Evolutionary conservation across 2,329 filamentous ascomycete species (phyloP), one percentile per base, ranked within the genome.

Genomic region (Curvularia hawaiiensis): DNA sequence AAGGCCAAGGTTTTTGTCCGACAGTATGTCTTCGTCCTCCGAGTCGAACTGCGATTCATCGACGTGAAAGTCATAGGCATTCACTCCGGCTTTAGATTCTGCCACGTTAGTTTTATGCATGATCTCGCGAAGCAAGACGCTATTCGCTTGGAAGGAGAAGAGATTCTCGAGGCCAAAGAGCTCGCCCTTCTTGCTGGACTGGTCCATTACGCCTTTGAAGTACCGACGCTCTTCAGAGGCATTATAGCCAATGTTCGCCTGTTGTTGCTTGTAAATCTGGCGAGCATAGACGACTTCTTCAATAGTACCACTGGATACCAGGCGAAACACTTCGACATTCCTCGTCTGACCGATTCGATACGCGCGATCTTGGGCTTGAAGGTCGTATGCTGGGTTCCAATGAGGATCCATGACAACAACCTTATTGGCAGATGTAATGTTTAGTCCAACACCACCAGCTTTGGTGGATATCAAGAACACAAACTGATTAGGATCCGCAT

Each of bases 41-140:
- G 62, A 67, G 14, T 73, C 69, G 9, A 69, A 63, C 5, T 77
- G 71, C 2, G 66, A 64, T 10, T 67, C 64, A 16, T 71, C 54
- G 53, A 74, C 64, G 58, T 96, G 87, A 18, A 97, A 83, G 52
- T 90, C 88, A n/a, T 88, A 83, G 30, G 97, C 86, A 28, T 86
- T 84, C 10, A 98, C 90, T 0, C 92, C 94, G 0, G 90, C 92
- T 71, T 89, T 91, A 41, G 91, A 91, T 78, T 99, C 95, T 4
- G 95, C 95, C 50, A 99, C 88, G 69, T 99, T 99, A 28, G 95
- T 98, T 77, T 97, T 97, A 80, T 98, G 97, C 67, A 99, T 92
- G 65, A 99, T 98, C 54, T 97, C 92, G n/a, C 91, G 86, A 5
- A 98, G 83, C 14, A 97, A 83, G 12, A 96, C 85, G 58, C 90